Conservation (phyloP, 352 stramenopile species). For the Globisporangium sylvaticum region DNA sequence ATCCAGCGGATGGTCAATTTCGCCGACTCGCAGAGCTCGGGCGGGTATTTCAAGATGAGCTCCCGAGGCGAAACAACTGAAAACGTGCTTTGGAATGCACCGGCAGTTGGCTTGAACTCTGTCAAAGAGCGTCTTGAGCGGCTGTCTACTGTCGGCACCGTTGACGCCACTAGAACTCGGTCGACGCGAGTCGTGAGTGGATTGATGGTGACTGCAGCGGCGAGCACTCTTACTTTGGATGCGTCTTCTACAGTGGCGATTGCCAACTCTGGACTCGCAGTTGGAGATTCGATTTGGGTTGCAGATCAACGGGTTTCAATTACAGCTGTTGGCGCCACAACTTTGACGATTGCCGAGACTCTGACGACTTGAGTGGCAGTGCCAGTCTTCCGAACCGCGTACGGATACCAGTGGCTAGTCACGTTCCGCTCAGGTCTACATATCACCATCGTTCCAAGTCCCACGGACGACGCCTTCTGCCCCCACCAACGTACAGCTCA, state of each 20-base stretch:
- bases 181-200: constrained; percentile 42
- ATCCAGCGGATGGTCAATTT: constrained; percentile 59
- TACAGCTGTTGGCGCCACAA: not conserved
- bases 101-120: constrained; percentile 47
- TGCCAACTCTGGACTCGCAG: constrained; percentile 16
- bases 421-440: constrained; percentile 71
- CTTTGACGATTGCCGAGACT: constrained; percentile 19
- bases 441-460: constrained; percentile 46
- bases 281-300: constrained; percentile 50
- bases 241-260: constrained; percentile 25
- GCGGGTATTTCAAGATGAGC: constrained; percentile 61
- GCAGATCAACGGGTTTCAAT: constrained; percentile 40
- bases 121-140: constrained; percentile 69
- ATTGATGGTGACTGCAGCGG: constrained; percentile 29
- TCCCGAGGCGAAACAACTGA: constrained; percentile 59
- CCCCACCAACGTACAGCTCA: constrained; percentile 37
- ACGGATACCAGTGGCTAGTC: constrained; percentile 71
- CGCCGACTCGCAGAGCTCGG: constrained; percentile 49
- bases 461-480: constrained; percentile 38
- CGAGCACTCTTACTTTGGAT: constrained; percentile 30
- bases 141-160: constrained; percentile 56
- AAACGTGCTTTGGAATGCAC: constrained; percentile 68
- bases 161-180: constrained; percentile 42
- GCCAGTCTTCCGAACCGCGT: constrained; percentile 64
- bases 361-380: constrained; percentile 29